Evolutionary conservation across 371 early-diverging fungal species (phyloP).

Genomic region (Mycotypha africana): DNA sequence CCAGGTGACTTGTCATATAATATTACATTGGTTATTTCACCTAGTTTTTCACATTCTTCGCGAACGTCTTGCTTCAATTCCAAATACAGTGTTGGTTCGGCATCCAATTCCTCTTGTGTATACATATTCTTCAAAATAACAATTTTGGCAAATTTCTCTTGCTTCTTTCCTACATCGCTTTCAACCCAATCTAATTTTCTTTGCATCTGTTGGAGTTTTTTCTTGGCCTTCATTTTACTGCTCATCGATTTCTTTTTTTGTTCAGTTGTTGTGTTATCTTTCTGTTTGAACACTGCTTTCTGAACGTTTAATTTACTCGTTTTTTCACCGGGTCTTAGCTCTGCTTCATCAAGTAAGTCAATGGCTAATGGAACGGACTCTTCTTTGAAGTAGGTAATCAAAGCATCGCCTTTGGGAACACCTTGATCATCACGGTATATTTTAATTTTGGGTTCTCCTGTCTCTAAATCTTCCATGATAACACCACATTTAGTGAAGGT

Average conservation of each 20-base stretch:
- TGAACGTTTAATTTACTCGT: slow-evolving; percentile 59
- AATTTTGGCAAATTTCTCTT: slow-evolving; percentile 72
- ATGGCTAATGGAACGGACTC: slow-evolving; percentile 86
- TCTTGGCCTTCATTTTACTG: slow-evolving; percentile 60
- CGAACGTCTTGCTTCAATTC: slow-evolving; percentile 93
- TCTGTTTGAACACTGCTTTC: slow-evolving; percentile 71
- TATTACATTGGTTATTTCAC: slow-evolving; percentile 88
- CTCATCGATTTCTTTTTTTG: slow-evolving; percentile 34
- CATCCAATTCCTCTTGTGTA: slow-evolving; percentile 81
- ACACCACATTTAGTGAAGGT: slow-evolving; percentile 86
- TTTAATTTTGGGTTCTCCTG: slow-evolving; percentile 85
- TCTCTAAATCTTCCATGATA: slow-evolving; percentile 77
- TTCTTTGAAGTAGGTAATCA: slow-evolving; percentile 85
- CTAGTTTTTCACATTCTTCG: slow-evolving; percentile 87
- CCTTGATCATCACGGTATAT: slow-evolving; percentile 73
- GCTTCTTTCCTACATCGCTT: slow-evolving; percentile 62
- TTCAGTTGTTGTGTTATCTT: slow-evolving; percentile 12
- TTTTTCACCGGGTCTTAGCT: slow-evolving; percentile 62
- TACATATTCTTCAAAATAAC: slow-evolving; percentile 95
- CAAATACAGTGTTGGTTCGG: slow-evolving; percentile 79
- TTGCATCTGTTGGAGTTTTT: slow-evolving; percentile 72
- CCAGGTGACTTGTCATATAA: slow-evolving; percentile 81
- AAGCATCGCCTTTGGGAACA: slow-evolving; percentile 81
- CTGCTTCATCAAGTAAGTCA: slow-evolving; percentile 80
- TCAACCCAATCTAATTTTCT: slow-evolving; percentile 93